Conservation (phyloP, 345 rosid species). For the Camelina hispida region DNA sequence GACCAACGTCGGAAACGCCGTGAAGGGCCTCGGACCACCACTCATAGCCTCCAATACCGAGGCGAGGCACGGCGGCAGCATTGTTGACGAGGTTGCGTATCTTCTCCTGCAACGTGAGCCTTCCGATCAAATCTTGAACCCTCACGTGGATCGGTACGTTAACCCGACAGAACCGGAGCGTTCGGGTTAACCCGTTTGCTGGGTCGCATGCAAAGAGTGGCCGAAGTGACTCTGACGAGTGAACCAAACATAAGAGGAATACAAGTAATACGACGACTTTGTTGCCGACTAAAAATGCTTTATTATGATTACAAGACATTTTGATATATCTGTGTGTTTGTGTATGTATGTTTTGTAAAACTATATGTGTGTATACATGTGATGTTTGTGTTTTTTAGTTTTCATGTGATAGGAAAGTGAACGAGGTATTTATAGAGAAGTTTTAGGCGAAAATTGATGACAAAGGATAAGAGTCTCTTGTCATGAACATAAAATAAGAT, state of each 20-base stretch:
- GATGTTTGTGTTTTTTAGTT: constrained; percentile 30
- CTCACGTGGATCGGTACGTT: constrained; percentile 65
- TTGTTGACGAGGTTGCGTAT: constrained; percentile 75
- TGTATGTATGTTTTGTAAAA: constrained; percentile 23
- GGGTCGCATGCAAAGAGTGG: constrained; percentile 75
- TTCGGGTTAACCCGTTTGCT: constrained; percentile 53
- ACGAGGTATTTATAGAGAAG: constrained; percentile 51
- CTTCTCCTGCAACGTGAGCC: constrained; percentile 86
- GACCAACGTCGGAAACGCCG: constrained; percentile 83
- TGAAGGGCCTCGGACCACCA: constrained; percentile 99
- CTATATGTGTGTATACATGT: constrained; percentile 18
- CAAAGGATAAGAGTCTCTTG: constrained; percentile 43
- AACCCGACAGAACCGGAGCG: constrained; percentile 58
- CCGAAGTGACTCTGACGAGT: constrained; percentile 44
- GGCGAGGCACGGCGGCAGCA: constrained; percentile 77
- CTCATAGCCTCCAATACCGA: constrained; percentile 85
- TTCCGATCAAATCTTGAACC: constrained; percentile 73
- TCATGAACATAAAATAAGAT: constrained; percentile 28
- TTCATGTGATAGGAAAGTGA: constrained; percentile 20
- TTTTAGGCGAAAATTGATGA: constrained; percentile 33
- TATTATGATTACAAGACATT: constrained; percentile 24
- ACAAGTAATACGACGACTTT: constrained; percentile 36
- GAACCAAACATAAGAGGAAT: constrained; percentile 29
- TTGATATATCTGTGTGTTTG: neutral
- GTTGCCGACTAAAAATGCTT: constrained; percentile 22